Percentiles rank a stretch among this genome's conserved stretches.
Evolutionary conservation across 1,139 yeast species (phyloP).

Genomic region (Yamadazyma triangularis): DNA sequence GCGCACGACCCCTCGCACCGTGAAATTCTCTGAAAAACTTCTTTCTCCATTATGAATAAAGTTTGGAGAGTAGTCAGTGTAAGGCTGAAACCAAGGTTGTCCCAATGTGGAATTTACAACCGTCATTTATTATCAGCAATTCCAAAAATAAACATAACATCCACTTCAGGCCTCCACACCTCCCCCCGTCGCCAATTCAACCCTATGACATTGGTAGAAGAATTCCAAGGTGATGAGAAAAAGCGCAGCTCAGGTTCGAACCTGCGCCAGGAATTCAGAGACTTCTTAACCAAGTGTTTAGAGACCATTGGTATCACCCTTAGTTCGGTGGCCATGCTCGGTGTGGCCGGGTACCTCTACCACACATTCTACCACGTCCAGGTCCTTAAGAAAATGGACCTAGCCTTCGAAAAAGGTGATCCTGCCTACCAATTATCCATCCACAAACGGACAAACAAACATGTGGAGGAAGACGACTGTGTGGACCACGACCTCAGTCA

Average conservation of each 20-base stretch:
- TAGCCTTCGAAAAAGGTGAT: conserved; percentile 66
- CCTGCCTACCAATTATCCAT: conserved; percentile 58
- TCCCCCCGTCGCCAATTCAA: too few relatives aligned
- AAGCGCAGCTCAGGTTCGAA: conserved; percentile 8
- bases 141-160: too few relatives aligned
- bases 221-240: conserved; percentile 24
- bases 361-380: conserved; percentile 59
- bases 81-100: too few relatives aligned
- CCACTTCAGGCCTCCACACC: too few relatives aligned
- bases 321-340: conserved; percentile 68
- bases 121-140: too few relatives aligned
- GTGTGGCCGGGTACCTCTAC: conserved; percentile 68
- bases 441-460: conserved; percentile 39
- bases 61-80: too few relatives aligned
- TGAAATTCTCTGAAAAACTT: too few relatives aligned
- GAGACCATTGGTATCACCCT: conserved; percentile 76
- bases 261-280: too few relatives aligned
- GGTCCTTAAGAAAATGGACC: conserved; percentile 60
- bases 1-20: too few relatives aligned
- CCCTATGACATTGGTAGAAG: conserved; percentile 32
- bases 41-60: too few relatives aligned
- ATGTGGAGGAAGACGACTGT: conserved; percentile 19
- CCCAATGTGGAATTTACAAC: too few relatives aligned
- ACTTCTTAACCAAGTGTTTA: conserved; percentile 41
- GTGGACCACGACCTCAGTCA: conserved; percentile 18